Evolutionary conservation across 495 filamentous ascomycete genomes (phyloP).

Genomic region (Trichoderma virens): DNA sequence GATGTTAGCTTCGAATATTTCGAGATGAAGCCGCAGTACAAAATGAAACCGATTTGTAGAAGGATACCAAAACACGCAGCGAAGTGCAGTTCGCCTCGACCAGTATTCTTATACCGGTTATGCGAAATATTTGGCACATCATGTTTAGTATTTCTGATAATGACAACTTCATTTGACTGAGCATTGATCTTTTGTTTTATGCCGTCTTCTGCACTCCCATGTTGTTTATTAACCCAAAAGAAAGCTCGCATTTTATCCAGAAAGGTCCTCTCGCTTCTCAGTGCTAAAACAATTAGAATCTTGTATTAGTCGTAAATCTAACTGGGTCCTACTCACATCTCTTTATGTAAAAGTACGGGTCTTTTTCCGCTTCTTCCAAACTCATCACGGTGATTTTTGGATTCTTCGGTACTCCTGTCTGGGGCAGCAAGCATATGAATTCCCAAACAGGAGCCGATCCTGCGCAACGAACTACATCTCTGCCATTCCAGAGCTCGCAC

Average conservation of each 20-base stretch:
- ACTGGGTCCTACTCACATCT: neutral
- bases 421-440: conserved; percentile 7
- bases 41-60: conserved; percentile 19
- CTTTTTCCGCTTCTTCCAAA: neutral
- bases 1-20: conserved; percentile 11
- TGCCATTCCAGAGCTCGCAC: conserved; percentile 31
- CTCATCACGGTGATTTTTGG: neutral
- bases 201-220: neutral
- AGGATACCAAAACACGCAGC: conserved; percentile 18
- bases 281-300: no score
- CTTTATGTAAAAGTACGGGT: neutral
- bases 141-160: conserved; percentile 10
- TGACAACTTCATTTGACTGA: neutral
- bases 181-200: neutral
- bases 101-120: conserved; percentile 14
- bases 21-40: conserved; percentile 19
- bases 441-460: conserved; percentile 15
- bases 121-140: conserved; percentile 21
- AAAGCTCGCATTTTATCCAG: neutral
- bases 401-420: neutral
- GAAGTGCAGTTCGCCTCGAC: conserved; percentile 15
- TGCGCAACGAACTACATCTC: conserved; percentile 21
- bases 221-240: neutral
- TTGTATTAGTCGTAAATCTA: neutral
- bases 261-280: no score